Percentiles rank a stretch among this genome's conserved stretches.
These are phyloP conservation scores for Plasmodium sp. DNA, from an alignment of 169 alveolate genomes.

Conservation along the genomic window DNA sequence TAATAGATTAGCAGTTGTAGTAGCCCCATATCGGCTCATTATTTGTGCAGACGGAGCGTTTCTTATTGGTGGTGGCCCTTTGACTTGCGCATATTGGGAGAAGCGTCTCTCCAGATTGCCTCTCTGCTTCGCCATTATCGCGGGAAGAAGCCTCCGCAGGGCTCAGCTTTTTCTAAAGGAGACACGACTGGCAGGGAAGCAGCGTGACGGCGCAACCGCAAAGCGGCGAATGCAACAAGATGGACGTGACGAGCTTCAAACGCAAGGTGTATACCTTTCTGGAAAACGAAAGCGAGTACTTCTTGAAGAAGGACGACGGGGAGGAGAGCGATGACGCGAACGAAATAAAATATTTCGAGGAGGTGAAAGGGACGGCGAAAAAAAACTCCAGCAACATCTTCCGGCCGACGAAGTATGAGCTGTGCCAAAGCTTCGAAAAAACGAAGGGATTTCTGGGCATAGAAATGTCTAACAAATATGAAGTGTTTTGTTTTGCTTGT, in stretches of 20 bases:
- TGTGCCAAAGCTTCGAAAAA: not conserved
- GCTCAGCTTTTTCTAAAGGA: no score
- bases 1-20: no score
- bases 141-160: no score
- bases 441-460: constrained; percentile 1
- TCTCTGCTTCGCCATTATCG: not conserved
- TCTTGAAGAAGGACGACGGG: not conserved
- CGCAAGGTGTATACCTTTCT: constrained; percentile 23
- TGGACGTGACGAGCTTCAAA: constrained; percentile 21
- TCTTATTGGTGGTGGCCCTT: not conserved
- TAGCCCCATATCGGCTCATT: no score
- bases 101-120: not conserved
- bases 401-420: constrained; percentile 25
- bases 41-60: no score
- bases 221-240: not conserved
- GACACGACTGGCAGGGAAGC: no score
- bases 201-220: no score
- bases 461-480: constrained; percentile 17
- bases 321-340: constrained; percentile 1
- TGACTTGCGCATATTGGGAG: not conserved
- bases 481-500: constrained; percentile 2
- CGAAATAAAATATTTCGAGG: constrained; percentile 14
- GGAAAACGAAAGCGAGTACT: constrained; percentile 19
- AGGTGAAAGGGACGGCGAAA: constrained; percentile 38
- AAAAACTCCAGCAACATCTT: constrained; percentile 58